Evolutionary conservation across 257 asterid species (phyloP), one percentile per base, ranked within the genome.

Genomic region (Paulownia fortunei): DNA sequence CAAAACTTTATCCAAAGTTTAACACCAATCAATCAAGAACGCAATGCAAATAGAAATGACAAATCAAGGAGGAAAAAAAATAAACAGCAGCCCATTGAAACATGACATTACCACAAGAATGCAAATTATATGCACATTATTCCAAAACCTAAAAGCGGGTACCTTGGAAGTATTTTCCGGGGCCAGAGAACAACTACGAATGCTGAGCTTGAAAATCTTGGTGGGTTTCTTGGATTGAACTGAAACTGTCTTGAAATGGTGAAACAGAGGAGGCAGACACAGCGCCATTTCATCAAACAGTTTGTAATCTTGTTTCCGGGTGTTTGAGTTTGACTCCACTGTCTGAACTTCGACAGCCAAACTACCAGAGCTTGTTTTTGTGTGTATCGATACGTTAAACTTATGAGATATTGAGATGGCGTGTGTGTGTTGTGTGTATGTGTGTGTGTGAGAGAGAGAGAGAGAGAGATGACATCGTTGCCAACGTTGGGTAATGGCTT

Each of bases 91-190:
- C 8, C 1, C n/a, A 37, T n/a, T 11, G 37, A 41, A 19, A 21
- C 32, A 46, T n/a, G 26, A 30, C 30, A 63, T n/a, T 41, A 75
- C 1, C 42, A 59, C 30, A 21, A 39, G 39, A 37, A 27, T n/a
- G n/a, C n/a, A n/a, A n/a, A n/a, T n/a, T n/a, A n/a, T n/a, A 71
- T 21, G 23, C 16, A 67, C 52, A 36, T 27, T 8, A 32, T 3
- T 16, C 1, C 51, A 46, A 47, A 4, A 30, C 7, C 24, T 1
- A 58, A 61, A 67, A 41, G 60, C 18, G 66, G 9, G 61, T 58
- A 86, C 90, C 88, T 66, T 81, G 67, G 34, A 15, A 34, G 83
- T 58, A 69, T 83, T 76, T 47, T 65, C 78, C 5, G 78, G 84
- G 32, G 73, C 44, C 1, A 32, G 61, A 63, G 62, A 58, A 46